Percentiles rank a stretch among this genome's conserved stretches.
Evolutionary conservation across 2,329 filamentous ascomycete genomes (phyloP).

Genomic region (Alternaria conjuncta): DNA sequence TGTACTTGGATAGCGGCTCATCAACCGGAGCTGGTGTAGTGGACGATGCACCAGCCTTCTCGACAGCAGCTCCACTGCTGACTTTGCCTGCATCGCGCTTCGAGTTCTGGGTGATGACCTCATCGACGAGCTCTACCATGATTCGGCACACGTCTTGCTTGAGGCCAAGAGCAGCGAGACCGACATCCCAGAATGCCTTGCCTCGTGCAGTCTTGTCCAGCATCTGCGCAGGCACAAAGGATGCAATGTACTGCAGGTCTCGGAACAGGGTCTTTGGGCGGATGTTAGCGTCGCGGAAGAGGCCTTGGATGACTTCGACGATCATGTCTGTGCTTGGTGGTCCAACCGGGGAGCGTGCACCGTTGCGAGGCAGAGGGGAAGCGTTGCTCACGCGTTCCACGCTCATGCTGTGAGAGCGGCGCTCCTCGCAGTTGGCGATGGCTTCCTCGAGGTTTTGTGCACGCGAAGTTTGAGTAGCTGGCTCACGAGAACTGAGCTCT

Average conservation of each 20-base stretch:
- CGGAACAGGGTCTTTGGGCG: constrained; percentile 57
- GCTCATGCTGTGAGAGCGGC: constrained; percentile 65
- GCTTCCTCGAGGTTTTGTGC: constrained; percentile 66
- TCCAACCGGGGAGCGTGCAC: constrained; percentile 46
- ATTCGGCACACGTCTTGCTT: constrained; percentile 87
- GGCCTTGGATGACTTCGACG: constrained; percentile 50
- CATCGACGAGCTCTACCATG: constrained; percentile 78
- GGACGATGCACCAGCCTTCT: constrained; percentile 20
- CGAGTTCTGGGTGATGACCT: constrained; percentile 72
- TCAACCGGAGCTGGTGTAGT: constrained; percentile 13
- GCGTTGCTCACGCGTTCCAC: constrained; percentile 43
- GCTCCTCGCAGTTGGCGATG: constrained; percentile 73
- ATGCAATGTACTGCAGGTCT: constrained; percentile 63
- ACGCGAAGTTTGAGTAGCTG: constrained; percentile 50
- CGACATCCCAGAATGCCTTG: constrained; percentile 90
- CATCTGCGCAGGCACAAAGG: constrained; percentile 64
- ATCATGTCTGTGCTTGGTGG: constrained; percentile 53
- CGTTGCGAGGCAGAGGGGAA: constrained; percentile 47
- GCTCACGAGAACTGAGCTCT: constrained; percentile 54
- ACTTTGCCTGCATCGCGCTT: constrained; percentile 57
- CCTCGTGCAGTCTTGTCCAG: constrained; percentile 65
- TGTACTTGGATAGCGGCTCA: constrained; percentile 65
- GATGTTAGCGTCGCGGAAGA: constrained; percentile 54
- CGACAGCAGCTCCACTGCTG: constrained; percentile 25
- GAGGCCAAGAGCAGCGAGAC: constrained; percentile 82